Evolutionary conservation across 805 yeast genomes (phyloP), one percentile per base, ranked within the genome.

Genomic region (Teunomyces panamensis): DNA sequence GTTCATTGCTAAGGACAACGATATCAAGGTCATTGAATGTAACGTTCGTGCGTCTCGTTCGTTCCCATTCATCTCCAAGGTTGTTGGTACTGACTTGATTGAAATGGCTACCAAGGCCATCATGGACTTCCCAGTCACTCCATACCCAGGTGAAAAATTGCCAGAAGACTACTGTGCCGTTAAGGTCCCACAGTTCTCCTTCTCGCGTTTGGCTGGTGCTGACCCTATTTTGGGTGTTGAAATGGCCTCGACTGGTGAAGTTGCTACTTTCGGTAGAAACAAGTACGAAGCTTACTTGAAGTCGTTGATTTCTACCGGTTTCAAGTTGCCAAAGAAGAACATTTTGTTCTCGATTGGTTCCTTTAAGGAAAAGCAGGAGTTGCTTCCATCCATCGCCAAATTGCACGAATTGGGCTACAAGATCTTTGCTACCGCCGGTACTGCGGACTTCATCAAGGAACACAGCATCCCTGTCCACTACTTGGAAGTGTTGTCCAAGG

Each of bases 211-310:
- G 57, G 88, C 97, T 42, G 98, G 98, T 59, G 98, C 98, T 47
- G 98, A 92, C 68, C 98, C 98, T 46, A 90, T 92, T 52, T 77
- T 92, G 56, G 98, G 98, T 74, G 98, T 92, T 55, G 98, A 92
- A 74, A 92, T 92, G 98, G 97, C 98, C 14, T 92, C 97, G 28
- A 92, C 98, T 52, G 98, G 98, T 79, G 98, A 90, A 71, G 97
- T 91, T 63, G 99, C 99, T 43, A 82, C 95, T 54, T 92, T 94
- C 65, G 99, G 99, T 62, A 89, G 80, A 63, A 85, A 91, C 77
- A 92, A 92, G 72, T 91, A 90, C 64, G 99, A 95, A 75, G 99
- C 99, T 17, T 94, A 94, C 75, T 72, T 94, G 73, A 95, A 94
- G 74, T 87, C 97, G 28, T 78, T 94, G 69, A 78, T 94, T 49